These are phyloP conservation scores for Saturnispora serradocipensis DNA, from an alignment of 805 yeast species.

Conservation along the genomic window DNA sequence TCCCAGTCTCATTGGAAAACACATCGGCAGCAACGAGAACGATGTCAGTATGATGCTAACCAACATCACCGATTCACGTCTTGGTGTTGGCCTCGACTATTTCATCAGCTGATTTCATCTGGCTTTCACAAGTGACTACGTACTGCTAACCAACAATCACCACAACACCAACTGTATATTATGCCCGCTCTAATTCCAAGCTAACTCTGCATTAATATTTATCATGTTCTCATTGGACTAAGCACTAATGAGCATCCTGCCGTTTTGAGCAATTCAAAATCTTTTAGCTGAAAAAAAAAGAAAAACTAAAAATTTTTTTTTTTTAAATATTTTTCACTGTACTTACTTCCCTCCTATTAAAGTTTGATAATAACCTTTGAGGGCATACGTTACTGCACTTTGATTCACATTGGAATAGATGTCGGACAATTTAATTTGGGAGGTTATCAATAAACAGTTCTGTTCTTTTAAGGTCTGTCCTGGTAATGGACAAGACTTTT, in stretches of 20 bases:
- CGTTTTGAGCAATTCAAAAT: background rate
- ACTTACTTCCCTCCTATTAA: background rate
- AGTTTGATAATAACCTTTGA: background rate
- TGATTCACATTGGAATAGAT: constrained; percentile 1
- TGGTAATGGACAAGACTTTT: constrained; percentile 81
- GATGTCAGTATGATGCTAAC: constrained; percentile 8
- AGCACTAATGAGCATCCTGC: background rate
- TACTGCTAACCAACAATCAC: no score
- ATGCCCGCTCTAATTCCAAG: no score
- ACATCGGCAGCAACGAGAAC: background rate
- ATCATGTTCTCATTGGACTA: background rate
- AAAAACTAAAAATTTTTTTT: background rate
- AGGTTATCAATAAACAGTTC: constrained; percentile 88
- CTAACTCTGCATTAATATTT: background rate
- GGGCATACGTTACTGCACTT: background rate
- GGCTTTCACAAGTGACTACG: no score
- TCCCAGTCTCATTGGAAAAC: constrained; percentile 8
- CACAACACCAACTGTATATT: background rate
- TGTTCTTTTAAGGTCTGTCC: constrained; percentile 76
- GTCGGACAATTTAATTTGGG: constrained; percentile 74
- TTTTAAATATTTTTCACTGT: background rate
- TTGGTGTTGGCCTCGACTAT: constrained; percentile 3
- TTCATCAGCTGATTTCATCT: background rate
- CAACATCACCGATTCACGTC: background rate
- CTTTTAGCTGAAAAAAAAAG: background rate